A percentile compares a stretch with the other conserved stretches of the same genome.
Conservation (phyloP, 768 basidiomycete species). For the Pulveroboletus sp. region DNA sequence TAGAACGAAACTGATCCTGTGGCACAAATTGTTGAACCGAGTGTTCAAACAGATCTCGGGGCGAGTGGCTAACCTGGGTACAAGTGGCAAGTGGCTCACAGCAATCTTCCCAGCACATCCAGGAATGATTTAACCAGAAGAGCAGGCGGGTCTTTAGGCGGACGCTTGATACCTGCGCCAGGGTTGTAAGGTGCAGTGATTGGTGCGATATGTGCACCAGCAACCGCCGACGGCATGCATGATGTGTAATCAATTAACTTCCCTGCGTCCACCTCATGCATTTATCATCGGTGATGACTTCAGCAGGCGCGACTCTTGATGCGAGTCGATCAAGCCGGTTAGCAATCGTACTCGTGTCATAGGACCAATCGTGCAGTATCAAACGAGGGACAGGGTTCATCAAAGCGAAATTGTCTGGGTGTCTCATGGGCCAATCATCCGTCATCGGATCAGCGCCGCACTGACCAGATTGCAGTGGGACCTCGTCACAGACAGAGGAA, state of each 20-base stretch:
- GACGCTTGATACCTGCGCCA: neutral
- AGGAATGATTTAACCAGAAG: neutral
- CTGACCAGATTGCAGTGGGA: no score
- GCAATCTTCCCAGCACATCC: neutral
- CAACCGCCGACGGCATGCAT: conserved; percentile 11
- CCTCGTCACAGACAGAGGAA: neutral
- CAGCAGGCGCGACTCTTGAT: conserved; percentile 6
- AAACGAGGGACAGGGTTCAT: conserved; percentile 6
- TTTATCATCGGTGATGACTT: neutral
- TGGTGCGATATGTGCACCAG: neutral
- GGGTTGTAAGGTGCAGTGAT: neutral
- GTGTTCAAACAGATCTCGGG: neutral
- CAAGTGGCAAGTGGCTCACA: neutral
- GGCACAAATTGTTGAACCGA: neutral
- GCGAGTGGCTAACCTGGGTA: neutral
- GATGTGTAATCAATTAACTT: conserved; percentile 10
- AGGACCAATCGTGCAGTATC: conserved; percentile 12
- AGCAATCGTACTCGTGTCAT: conserved; percentile 3
- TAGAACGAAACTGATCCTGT: no score
- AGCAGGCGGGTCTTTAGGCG: neutral
- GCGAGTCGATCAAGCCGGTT: conserved; percentile 3
- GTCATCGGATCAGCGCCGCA: neutral
- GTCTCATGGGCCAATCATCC: neutral
- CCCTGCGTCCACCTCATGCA: conserved; percentile 14
- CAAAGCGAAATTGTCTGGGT: neutral